Conservation (phyloP, 331 rosid genomes). For the Pyrus hybrid region DNA sequence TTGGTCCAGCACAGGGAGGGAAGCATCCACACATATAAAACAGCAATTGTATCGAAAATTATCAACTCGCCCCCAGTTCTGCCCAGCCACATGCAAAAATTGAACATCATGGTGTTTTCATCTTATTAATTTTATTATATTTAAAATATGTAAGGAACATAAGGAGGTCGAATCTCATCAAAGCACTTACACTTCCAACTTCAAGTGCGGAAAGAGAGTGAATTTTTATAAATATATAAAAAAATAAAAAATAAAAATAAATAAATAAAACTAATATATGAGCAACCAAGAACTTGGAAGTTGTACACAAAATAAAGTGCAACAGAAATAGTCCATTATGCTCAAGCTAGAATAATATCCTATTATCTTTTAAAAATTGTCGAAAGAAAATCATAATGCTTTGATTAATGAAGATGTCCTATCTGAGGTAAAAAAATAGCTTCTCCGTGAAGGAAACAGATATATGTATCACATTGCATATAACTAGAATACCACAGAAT, state of each 20-base stretch:
- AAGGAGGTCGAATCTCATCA: neutral
- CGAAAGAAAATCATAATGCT: neutral
- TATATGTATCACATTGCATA: neutral
- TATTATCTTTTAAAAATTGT: neutral
- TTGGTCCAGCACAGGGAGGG: conserved; percentile 67
- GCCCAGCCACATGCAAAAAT: conserved; percentile 65
- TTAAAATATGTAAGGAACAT: neutral
- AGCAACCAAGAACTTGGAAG: neutral
- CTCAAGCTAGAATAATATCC: neutral
- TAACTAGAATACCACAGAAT: neutral
- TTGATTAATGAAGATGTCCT: neutral
- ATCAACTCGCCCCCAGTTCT: conserved; percentile 93
- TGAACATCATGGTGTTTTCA: neutral
- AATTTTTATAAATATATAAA: neutral
- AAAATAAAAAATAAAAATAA: too few species aligned
- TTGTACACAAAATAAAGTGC: neutral
- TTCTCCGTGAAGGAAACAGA: neutral
- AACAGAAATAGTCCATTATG: neutral
- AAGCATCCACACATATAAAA: conserved; percentile 69
- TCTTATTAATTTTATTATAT: neutral
- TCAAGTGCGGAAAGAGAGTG: neutral
- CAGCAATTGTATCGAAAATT: conserved; percentile 70
- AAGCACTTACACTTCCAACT: neutral
- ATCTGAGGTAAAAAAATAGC: neutral
- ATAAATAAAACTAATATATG: neutral